phyloP scores from a whole-genome alignment of 768 basidiomycete species.

The Leccinum sublutescens region DNA sequence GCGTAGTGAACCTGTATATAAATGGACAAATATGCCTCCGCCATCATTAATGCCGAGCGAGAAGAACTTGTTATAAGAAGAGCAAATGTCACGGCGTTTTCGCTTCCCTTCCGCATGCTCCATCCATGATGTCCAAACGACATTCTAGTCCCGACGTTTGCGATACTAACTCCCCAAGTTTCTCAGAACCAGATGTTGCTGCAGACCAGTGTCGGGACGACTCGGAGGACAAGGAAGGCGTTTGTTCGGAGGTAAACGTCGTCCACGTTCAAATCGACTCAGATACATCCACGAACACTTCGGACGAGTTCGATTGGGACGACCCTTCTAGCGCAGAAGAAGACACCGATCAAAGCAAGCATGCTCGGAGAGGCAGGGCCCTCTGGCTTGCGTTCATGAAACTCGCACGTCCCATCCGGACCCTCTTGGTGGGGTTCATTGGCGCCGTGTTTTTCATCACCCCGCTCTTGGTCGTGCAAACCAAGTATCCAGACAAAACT shows the following conservation, averaged over 20 bases:
- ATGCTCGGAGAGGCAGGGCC: constrained; percentile 60
- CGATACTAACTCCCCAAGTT: constrained; percentile 5
- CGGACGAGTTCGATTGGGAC: constrained; percentile 77
- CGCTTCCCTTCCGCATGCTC: constrained; percentile 4
- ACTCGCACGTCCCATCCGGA: constrained; percentile 57
- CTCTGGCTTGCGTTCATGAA: constrained; percentile 68
- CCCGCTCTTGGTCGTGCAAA: constrained; percentile 65
- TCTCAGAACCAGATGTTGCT: constrained; percentile 10
- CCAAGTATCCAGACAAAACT: constrained; percentile 51
- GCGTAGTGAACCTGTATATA: constrained; percentile 5
- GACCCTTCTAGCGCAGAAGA: constrained; percentile 38
- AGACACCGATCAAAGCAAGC: constrained; percentile 28
- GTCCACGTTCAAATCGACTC: constrained; percentile 18
- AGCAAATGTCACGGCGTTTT: constrained; percentile 1
- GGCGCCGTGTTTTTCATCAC: constrained; percentile 65
- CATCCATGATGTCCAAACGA: constrained; percentile 15
- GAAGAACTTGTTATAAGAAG: constrained; percentile 6
- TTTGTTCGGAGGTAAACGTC: constrained; percentile 3
- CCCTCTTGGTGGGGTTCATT: constrained; percentile 55
- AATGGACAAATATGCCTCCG: not conserved
- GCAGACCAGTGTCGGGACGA: constrained; percentile 7
- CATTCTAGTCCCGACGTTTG: constrained; percentile 3
- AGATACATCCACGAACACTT: constrained; percentile 53
- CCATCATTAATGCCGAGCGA: not conserved
- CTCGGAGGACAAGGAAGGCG: constrained; percentile 8